A percentile compares a stretch with the other conserved stretches of the same genome.
Evolutionary conservation across 495 filamentous ascomycete genomes (phyloP).

Genomic region (Letharia lupina): DNA sequence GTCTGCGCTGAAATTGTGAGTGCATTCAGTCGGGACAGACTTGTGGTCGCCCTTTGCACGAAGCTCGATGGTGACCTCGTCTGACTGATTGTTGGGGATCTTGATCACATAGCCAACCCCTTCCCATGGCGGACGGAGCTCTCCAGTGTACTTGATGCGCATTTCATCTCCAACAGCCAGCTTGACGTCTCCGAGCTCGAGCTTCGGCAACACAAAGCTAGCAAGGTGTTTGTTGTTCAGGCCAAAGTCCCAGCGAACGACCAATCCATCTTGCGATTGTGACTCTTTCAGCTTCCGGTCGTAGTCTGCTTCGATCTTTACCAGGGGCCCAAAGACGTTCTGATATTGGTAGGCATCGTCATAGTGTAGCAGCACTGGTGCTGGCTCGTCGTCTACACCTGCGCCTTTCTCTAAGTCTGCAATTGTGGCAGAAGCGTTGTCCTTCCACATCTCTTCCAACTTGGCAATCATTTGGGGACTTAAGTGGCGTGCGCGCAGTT

Average conservation of each 20-base stretch:
- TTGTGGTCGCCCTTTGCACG: conserved; percentile 87
- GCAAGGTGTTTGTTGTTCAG: conserved; percentile 97
- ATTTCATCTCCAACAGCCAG: conserved; percentile 97
- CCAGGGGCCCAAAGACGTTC: conserved; percentile 94
- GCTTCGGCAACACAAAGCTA: conserved; percentile 92
- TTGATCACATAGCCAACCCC: conserved; percentile 99
- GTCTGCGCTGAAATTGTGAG: conserved; percentile 94
- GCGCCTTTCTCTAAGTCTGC: conserved; percentile 89
- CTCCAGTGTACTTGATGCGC: conserved; percentile 92
- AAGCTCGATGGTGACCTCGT: conserved; percentile 94
- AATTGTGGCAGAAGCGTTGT: conserved; percentile 81
- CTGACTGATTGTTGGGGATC: conserved; percentile 98
- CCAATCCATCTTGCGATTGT: conserved; percentile 87
- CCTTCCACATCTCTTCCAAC: conserved; percentile 98
- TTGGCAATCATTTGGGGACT: conserved; percentile 94
- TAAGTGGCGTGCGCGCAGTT: conserved; percentile 87
- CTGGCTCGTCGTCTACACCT: conserved; percentile 90
- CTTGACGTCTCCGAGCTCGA: conserved; percentile 97
- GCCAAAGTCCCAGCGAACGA: conserved; percentile 93
- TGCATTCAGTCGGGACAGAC: conserved; percentile 92
- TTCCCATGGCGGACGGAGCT: conserved; percentile 91
- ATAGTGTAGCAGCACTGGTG: conserved; percentile 86
- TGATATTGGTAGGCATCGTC: conserved; percentile 98
- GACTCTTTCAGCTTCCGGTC: conserved; percentile 98
- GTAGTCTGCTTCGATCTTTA: conserved; percentile 99